Percentiles rank a stretch among this genome's conserved stretches.
Conservation (phyloP, 2,329 filamentous ascomycete species). For the Periglandula ipomoeae region DNA sequence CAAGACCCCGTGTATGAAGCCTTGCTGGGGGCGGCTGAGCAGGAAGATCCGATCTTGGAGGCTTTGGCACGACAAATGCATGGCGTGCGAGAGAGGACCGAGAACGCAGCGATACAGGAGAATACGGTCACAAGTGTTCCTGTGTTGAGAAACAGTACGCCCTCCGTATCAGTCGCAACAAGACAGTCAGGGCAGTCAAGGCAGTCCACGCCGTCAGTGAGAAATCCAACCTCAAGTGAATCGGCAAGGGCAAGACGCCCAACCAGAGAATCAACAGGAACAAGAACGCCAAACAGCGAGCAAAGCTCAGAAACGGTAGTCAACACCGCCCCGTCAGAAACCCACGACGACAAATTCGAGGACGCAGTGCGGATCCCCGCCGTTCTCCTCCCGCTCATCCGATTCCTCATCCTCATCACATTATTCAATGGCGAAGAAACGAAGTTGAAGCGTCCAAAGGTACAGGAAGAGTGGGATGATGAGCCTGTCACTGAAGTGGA, state of each 20-base stretch:
- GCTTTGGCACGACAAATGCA: neutral
- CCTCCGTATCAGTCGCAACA: no score
- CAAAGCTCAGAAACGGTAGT: neutral
- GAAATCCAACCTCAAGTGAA: no score
- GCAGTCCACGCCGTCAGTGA: no score
- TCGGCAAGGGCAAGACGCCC: no score
- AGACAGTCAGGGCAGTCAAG: neutral
- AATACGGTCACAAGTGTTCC: no score
- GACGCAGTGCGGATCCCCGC: slow-evolving; percentile 1
- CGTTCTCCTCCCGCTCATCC: slow-evolving; percentile 4
- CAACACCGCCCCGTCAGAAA: neutral
- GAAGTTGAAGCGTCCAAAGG: no score
- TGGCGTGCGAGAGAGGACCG: neutral
- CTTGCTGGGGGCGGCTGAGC: neutral
- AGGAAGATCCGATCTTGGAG: neutral
- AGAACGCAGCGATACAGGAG: neutral
- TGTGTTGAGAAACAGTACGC: no score
- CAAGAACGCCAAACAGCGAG: no score
- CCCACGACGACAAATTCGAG: neutral
- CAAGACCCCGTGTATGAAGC: neutral
- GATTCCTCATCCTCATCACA: slow-evolving; percentile 1
- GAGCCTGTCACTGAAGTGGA: neutral
- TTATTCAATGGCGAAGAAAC: neutral
- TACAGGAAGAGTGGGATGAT: neutral
- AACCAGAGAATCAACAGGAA: neutral